A percentile compares a stretch with the other conserved stretches of the same genome.
phyloP scores from a whole-genome alignment of 805 yeast species.

The Nakazawaea peltata region DNA sequence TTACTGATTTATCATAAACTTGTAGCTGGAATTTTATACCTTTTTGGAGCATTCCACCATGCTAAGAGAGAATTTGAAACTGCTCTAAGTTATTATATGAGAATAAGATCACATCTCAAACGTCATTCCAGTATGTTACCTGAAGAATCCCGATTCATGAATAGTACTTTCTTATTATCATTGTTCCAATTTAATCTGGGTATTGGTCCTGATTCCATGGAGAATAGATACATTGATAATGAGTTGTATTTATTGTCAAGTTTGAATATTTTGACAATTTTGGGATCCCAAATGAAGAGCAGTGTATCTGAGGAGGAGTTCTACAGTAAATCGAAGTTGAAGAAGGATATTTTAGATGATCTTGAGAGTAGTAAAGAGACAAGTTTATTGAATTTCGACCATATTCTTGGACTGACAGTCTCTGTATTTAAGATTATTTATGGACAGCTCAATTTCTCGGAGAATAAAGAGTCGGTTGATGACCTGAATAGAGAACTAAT shows the following conservation, averaged over 20 bases:
- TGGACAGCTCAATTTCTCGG: not conserved
- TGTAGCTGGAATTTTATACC: constrained; percentile 28
- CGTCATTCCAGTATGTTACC: not conserved
- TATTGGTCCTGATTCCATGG: constrained; percentile 18
- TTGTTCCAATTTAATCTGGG: constrained; percentile 16
- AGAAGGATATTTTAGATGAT: constrained; percentile 1
- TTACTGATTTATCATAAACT: constrained; percentile 26
- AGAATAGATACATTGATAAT: constrained; percentile 15
- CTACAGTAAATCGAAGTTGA: not conserved
- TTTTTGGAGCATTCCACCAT: constrained; percentile 33
- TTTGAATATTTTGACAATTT: constrained; percentile 21
- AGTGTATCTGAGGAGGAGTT: constrained; percentile 4
- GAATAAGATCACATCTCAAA: constrained; percentile 21
- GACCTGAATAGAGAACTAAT: no score
- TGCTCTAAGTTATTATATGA: constrained; percentile 31
- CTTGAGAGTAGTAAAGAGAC: no score
- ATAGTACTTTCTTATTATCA: constrained; percentile 8
- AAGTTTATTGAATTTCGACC: no score
- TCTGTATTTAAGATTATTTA: no score
- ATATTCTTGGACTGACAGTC: no score
- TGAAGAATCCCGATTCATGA: constrained; percentile 1
- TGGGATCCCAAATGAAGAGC: constrained; percentile 17
- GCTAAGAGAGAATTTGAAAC: constrained; percentile 24
- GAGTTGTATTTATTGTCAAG: constrained; percentile 24
- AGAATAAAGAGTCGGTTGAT: no score